phyloP scores from a whole-genome alignment of 768 basidiomycete species.

The Thelephora ganbajun region DNA sequence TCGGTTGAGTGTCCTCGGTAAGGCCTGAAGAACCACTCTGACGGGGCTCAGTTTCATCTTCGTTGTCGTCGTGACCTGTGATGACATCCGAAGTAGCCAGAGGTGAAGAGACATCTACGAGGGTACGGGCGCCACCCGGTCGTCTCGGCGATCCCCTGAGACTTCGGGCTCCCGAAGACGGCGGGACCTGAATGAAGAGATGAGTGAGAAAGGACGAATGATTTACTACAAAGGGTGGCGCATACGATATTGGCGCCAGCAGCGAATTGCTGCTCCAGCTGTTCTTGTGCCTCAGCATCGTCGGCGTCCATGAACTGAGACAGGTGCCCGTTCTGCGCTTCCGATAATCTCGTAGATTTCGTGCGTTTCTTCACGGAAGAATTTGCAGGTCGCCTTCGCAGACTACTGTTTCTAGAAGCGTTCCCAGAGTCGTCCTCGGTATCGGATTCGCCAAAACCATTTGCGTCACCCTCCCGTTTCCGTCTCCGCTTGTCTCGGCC shows the following conservation, averaged over 20 bases:
- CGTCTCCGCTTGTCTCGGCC: conserved; percentile 32
- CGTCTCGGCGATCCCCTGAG: conserved; percentile 56
- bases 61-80: conserved; percentile 34
- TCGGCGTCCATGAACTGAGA: conserved; percentile 90
- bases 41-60: conserved; percentile 37
- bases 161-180: conserved; percentile 51
- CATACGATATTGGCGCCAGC: conserved; percentile 61
- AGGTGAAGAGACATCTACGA: conserved; percentile 25
- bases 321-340: conserved; percentile 31
- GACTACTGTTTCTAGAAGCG: conserved; percentile 42
- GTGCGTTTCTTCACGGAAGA: conserved; percentile 18
- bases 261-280: conserved; percentile 75
- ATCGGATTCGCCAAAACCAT: conserved; percentile 19
- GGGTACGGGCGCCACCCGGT: conserved; percentile 20
- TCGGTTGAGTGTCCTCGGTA: conserved; percentile 41
- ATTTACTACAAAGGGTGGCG: conserved; percentile 3
- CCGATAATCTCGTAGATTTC: conserved; percentile 24
- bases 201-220: background rate
- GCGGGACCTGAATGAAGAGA: conserved; percentile 37
- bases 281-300: conserved; percentile 67
- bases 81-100: conserved; percentile 19
- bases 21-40: conserved; percentile 31
- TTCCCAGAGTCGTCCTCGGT: conserved; percentile 38
- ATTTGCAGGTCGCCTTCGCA: conserved; percentile 22
- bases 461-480: conserved; percentile 14